phyloP scores from a whole-genome alignment of 805 yeast genomes.

The Yarrowia alimentaria region DNA sequence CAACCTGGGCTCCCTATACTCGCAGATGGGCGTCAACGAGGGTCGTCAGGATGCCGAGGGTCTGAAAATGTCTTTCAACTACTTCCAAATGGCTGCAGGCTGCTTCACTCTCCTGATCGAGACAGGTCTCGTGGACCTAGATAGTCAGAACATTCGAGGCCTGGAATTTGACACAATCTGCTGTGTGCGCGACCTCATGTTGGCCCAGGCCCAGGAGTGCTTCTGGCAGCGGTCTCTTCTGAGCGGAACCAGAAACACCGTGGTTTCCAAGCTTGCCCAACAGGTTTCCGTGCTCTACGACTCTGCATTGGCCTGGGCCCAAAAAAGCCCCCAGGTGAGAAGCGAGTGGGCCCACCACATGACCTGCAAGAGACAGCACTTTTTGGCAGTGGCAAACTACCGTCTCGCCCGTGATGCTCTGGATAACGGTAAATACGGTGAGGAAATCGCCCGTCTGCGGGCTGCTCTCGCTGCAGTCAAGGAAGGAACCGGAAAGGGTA shows the following conservation, averaged over 20 bases:
- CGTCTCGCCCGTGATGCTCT: slow-evolving; percentile 55
- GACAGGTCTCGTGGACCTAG: slow-evolving; percentile 35
- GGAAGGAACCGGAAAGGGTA: slow-evolving; percentile 31
- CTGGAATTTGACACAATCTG: slow-evolving; percentile 52
- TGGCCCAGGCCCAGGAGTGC: slow-evolving; percentile 86
- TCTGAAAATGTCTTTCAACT: slow-evolving; percentile 58
- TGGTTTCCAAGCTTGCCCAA: slow-evolving; percentile 61
- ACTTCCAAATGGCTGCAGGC: slow-evolving; percentile 72
- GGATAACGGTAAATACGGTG: slow-evolving; percentile 59
- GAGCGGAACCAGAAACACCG: slow-evolving; percentile 53
- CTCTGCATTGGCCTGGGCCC: slow-evolving; percentile 46
- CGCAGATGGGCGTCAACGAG: slow-evolving; percentile 53
- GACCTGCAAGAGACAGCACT: slow-evolving; percentile 60
- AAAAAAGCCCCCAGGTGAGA: slow-evolving; percentile 51
- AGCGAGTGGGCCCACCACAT: slow-evolving; percentile 67
- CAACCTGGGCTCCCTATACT: slow-evolving; percentile 65
- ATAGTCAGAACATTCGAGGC: slow-evolving; percentile 40
- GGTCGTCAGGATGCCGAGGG: slow-evolving; percentile 49
- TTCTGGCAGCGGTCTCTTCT: slow-evolving; percentile 72
- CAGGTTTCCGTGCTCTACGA: slow-evolving; percentile 61
- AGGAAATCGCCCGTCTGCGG: slow-evolving; percentile 60
- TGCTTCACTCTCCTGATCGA: slow-evolving; percentile 47
- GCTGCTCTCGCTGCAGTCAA: slow-evolving; percentile 45
- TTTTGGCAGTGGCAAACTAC: slow-evolving; percentile 66
- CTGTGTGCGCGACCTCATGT: slow-evolving; percentile 52